Percentiles rank a stretch among this genome's conserved stretches.
These are phyloP conservation scores for Globisporangium viniferum DNA, from an alignment of 352 stramenopile species.

Conservation along the genomic window DNA sequence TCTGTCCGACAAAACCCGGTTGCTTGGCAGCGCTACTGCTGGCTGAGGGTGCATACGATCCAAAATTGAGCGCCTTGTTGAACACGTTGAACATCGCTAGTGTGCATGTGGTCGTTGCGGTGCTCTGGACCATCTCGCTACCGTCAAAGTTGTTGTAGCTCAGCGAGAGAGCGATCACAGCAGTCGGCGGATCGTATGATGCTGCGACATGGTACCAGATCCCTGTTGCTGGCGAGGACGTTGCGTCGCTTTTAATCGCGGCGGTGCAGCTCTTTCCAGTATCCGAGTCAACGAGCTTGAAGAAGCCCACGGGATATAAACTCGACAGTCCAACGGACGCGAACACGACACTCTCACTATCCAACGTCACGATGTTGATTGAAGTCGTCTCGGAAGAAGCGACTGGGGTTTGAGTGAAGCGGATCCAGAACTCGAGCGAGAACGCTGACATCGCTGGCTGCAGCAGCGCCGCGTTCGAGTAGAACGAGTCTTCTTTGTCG, in stretches of 20 bases:
- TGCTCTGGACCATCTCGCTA: conserved; percentile 12
- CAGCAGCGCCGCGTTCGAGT: conserved; percentile 41
- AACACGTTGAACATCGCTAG: conserved; percentile 36
- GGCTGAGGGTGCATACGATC: conserved; percentile 13
- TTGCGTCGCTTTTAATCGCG: background rate
- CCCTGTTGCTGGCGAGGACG: background rate
- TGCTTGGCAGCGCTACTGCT: background rate
- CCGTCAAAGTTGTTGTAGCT: conserved; percentile 18
- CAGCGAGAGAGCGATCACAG: conserved; percentile 37
- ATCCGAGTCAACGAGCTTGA: conserved; percentile 25
- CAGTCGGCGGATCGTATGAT: conserved; percentile 47
- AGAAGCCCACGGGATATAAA: conserved; percentile 11
- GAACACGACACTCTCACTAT: conserved; percentile 9
- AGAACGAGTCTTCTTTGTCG: conserved; percentile 45
- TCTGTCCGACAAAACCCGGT: conserved; percentile 33
- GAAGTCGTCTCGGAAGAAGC: background rate
- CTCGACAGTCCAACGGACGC: conserved; percentile 6
- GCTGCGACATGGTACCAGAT: conserved; percentile 57
- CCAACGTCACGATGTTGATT: conserved; percentile 15
- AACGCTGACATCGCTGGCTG: conserved; percentile 54
- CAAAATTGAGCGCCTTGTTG: conserved; percentile 36
- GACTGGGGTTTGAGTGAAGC: conserved; percentile 10
- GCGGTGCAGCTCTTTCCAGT: conserved; percentile 17
- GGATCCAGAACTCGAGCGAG: conserved; percentile 62
- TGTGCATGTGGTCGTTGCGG: conserved; percentile 24